phyloP scores from a whole-genome alignment of 1,284 basidiomycete species.

The Marasmius sp. region DNA sequence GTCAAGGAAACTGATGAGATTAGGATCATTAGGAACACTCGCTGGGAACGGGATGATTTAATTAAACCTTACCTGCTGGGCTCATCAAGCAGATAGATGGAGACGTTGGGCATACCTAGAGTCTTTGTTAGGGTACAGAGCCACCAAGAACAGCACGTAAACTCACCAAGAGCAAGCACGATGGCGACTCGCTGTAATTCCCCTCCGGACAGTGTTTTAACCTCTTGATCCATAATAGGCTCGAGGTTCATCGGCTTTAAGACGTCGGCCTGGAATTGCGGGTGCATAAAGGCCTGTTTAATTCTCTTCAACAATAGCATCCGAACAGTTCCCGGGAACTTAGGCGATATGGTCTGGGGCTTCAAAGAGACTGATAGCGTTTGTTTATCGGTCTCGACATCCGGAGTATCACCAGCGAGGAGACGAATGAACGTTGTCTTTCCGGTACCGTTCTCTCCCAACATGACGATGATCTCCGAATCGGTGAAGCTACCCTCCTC shows the following conservation, averaged over 20 bases:
- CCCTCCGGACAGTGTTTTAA: conserved; percentile 94
- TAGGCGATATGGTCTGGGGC: conserved; percentile 94
- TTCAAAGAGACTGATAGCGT: conserved; percentile 87
- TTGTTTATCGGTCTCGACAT: conserved; percentile 80
- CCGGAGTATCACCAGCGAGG: conserved; percentile 87
- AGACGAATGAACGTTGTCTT: conserved; percentile 97
- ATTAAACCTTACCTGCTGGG: conserved; percentile 58
- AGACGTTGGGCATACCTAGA: conserved; percentile 74
- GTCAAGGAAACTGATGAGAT: conserved; percentile 76
- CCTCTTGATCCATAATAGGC: conserved; percentile 92
- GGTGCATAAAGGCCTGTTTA: conserved; percentile 92
- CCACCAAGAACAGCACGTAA: background rate
- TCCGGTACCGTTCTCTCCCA: conserved; percentile 96
- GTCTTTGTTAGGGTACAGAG: conserved; percentile 4
- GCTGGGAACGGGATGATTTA: background rate
- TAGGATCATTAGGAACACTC: conserved; percentile 4
- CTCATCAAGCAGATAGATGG: conserved; percentile 88
- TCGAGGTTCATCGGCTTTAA: conserved; percentile 95
- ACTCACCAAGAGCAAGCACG: conserved; percentile 77
- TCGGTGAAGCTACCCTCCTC: conserved; percentile 88
- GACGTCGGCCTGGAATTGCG: conserved; percentile 96
- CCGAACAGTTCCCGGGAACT: conserved; percentile 91
- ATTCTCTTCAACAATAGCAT: conserved; percentile 93
- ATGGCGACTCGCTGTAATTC: conserved; percentile 96
- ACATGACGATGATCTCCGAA: conserved; percentile 96